phyloP scores from a whole-genome alignment of 2,329 filamentous ascomycete genomes.

The Orbilia blumenaviensis region DNA sequence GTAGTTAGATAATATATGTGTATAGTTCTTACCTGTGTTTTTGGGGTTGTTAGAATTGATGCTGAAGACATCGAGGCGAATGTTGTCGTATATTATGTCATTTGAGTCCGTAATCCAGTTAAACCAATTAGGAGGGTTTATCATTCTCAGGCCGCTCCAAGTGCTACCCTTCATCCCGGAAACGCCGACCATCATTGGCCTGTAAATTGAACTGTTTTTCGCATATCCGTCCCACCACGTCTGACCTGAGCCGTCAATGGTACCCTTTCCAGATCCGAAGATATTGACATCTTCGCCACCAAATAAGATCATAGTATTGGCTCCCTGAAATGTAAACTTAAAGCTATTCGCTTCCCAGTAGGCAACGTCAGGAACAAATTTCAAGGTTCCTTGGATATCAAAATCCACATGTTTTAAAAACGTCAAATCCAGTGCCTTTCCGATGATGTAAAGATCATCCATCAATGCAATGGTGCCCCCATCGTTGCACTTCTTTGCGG shows the following conservation, averaged over 20 bases:
- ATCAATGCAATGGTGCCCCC: conserved; percentile 71
- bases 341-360: conserved; percentile 39
- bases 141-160: conserved; percentile 70
- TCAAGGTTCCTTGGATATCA: conserved; percentile 60
- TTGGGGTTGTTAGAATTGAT: conserved; percentile 67
- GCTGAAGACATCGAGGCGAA: conserved; percentile 69
- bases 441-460: conserved; percentile 69
- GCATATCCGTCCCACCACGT: conserved; percentile 73
- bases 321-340: conserved; percentile 66
- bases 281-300: conserved; percentile 74
- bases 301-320: conserved; percentile 73
- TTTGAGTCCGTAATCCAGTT: conserved; percentile 74
- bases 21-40: conserved; percentile 65
- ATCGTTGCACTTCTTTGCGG: conserved; percentile 70
- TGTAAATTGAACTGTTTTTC: conserved; percentile 67
- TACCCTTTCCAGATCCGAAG: conserved; percentile 69
- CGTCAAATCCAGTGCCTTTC: conserved; percentile 72
- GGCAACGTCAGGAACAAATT: conserved; percentile 26
- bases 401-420: conserved; percentile 73
- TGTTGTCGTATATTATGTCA: conserved; percentile 71
- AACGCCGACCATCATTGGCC: conserved; percentile 69
- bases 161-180: conserved; percentile 69
- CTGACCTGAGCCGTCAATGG: conserved; percentile 71
- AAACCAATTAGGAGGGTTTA: conserved; percentile 71
- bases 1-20: neutral